Percentiles rank a stretch among this genome's conserved stretches.
phyloP scores from a whole-genome alignment of 2,329 filamentous ascomycete genomes.

The Sclerotinia trifoliorum region DNA sequence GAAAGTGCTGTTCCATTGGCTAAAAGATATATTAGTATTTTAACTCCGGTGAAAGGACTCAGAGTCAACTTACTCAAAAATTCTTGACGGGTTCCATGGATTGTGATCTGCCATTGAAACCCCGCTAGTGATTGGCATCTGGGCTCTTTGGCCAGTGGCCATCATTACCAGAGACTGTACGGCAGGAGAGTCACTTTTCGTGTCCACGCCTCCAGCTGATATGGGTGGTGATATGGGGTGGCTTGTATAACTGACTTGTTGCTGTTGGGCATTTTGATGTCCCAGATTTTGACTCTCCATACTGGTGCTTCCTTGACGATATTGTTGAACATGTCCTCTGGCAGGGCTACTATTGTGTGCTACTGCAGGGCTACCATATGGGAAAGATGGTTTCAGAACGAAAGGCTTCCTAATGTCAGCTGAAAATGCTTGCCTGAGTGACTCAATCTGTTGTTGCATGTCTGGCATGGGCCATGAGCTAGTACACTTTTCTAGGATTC shows the following conservation, averaged over 20 bases:
- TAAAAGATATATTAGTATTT: slow-evolving; percentile 44
- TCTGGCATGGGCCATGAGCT: slow-evolving; percentile 84
- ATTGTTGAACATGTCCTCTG: slow-evolving; percentile 29
- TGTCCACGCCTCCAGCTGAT: slow-evolving; percentile 68
- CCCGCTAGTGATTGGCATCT: slow-evolving; percentile 47
- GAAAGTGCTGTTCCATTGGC: slow-evolving; percentile 95
- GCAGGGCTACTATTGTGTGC: slow-evolving; percentile 34
- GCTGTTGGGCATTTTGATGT: slow-evolving; percentile 50
- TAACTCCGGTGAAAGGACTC: background rate
- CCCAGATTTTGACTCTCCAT: slow-evolving; percentile 49
- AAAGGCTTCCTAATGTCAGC: slow-evolving; percentile 82
- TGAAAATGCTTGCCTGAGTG: slow-evolving; percentile 86
- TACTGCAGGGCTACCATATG: slow-evolving; percentile 70
- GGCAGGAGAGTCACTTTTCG: slow-evolving; percentile 74
- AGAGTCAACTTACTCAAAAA: slow-evolving; percentile 74
- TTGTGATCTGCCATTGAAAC: slow-evolving; percentile 56
- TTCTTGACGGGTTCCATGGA: slow-evolving; percentile 80
- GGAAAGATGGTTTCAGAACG: slow-evolving; percentile 82
- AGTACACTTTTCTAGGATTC: slow-evolving; percentile 83
- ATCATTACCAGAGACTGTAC: slow-evolving; percentile 72
- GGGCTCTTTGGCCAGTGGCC: slow-evolving; percentile 49
- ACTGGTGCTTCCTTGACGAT: slow-evolving; percentile 34
- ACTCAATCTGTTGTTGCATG: slow-evolving; percentile 85
- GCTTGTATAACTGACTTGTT: slow-evolving; percentile 61
- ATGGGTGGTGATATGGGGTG: slow-evolving; percentile 81